Evolutionary conservation across 306 rosid species (phyloP), one percentile per base, ranked within the genome.

Genomic region (Quercus berberidifolia): DNA sequence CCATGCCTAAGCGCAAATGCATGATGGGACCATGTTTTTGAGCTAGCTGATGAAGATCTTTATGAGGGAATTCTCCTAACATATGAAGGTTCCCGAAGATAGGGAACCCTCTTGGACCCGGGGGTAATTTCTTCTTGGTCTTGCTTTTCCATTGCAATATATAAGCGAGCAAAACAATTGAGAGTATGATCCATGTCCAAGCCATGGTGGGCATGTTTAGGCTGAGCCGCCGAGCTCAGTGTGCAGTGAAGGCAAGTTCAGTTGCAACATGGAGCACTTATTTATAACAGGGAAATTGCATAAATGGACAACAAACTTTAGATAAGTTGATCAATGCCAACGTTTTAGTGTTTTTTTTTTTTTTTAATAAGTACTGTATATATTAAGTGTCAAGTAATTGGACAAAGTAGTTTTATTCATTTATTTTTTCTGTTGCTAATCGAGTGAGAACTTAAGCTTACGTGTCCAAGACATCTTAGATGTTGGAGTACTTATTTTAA

Each of bases 51-150:
- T 83, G 87, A 9, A 89, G 74, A 56, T 88, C 91, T 73, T 62
- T 76, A 31, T 89, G 91, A 52, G 92, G 93, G n/a, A 85, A 28
- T 73, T 80, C 55, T 0, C 95, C 96, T 20, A 90, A 38, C 79
- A 74, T 51, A 46, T 78, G 91, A 60, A 92, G 88, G 83, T 84
- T 81, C 5, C 95, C 91, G 25, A 92, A 35, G 65, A 92, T 74
- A 0, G 96, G 96, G 4, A 87, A 77, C n/a, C 97, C 96, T 73
- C 12, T 90, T 0, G 95, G 93, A 80, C 97, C 93, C 2, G 90
- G 96, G 55, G 97, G 93, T 63, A 89, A 74, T 60, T 35, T 84
- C n/a, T 69, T 84, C 20, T 64, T 30, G 20, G 76, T 86, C 4
- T 5, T 81, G 82, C 49, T 75, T 83, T 68, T 71, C 79, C 76